Evolutionary conservation across 169 alveolate genomes (phyloP).

Genomic region (Plasmodium gonderi): DNA sequence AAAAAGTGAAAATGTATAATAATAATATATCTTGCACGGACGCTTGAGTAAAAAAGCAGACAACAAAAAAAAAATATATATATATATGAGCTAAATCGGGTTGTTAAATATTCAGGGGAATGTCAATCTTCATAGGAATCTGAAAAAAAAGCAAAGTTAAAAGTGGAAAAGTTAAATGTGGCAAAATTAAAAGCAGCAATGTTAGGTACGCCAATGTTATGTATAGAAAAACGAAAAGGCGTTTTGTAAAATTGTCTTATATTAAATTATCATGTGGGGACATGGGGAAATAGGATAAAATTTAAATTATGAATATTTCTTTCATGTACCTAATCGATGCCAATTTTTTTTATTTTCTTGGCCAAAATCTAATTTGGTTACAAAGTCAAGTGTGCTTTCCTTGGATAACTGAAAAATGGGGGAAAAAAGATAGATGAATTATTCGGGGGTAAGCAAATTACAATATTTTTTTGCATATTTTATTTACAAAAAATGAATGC

Average conservation of each 20-base stretch:
- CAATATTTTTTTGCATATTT: neutral
- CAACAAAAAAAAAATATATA: neutral
- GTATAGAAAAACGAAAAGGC: neutral
- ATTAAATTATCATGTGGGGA: neutral
- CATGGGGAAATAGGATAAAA: neutral
- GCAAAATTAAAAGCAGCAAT: neutral
- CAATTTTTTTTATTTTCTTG: slow-evolving; percentile 67
- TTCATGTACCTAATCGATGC: slow-evolving; percentile 38
- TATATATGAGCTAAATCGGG: neutral
- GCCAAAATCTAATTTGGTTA: slow-evolving; percentile 50
- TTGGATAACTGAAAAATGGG: slow-evolving; percentile 52
- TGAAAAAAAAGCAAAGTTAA: neutral
- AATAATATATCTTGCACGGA: neutral
- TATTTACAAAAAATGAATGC: neutral
- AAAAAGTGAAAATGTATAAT: neutral
- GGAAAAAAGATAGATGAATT: neutral
- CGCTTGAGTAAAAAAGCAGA: neutral
- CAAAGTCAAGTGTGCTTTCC: slow-evolving; percentile 67
- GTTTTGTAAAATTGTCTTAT: neutral
- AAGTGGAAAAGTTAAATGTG: neutral
- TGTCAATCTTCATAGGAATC: slow-evolving; percentile 36
- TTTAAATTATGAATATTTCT: neutral
- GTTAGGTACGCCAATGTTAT: neutral
- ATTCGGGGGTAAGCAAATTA: neutral
- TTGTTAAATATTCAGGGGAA: neutral